Base-by-base conservation (phyloP, 106 monocot species). In the Iris macrosiphon region DNA sequence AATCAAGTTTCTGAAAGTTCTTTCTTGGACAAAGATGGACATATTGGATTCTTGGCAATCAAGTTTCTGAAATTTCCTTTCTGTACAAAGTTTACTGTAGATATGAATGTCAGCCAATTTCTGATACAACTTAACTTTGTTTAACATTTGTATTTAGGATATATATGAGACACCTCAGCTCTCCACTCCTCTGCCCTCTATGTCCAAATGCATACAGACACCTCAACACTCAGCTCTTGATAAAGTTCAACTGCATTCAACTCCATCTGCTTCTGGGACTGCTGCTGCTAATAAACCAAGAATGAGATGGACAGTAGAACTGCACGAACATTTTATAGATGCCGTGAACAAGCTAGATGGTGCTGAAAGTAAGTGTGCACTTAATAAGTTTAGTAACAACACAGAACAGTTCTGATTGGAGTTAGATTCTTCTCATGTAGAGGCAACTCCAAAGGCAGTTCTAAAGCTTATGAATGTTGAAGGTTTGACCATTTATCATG, bases 391-490 rank as follows among this genome's bases (percentile, higher is more conserved):
- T 35, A 39, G n/a, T 53, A 39, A 5, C 31, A 42, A 15, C 15
- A 18, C 7, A 23, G 15, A 18, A 51, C 57, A 31, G 39, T 31
- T 64, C 26, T 52, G 3, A 31, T 17, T 11, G 43, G n/a, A 52
- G 23, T 29, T 0, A 2, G 12, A 14, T 51, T 13, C 27, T 27
- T 73, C 23, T 60, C 26, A 48, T 67, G 62, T 69, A 93, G 93
- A 88, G 63, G 93, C 88, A 63, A 93, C 93, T 72, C 93, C 93
- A 26, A 93, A 93, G 59, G 77, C 75, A 67, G 88, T 93, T 26
- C 50, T 93, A 52, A 93, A 88, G 54, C 88, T 84, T 45, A 93
- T 93, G 88, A 76, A 84, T 68, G 83, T 84, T 19, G 88, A 93
- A 40, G 88, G 84, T 15, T 73, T 94, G 42, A 87, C 87, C 6